Percentiles rank a stretch among this genome's conserved stretches.
Conservation (phyloP, 2,329 filamentous ascomycete species). For the Xylaria hypoxylon region DNA sequence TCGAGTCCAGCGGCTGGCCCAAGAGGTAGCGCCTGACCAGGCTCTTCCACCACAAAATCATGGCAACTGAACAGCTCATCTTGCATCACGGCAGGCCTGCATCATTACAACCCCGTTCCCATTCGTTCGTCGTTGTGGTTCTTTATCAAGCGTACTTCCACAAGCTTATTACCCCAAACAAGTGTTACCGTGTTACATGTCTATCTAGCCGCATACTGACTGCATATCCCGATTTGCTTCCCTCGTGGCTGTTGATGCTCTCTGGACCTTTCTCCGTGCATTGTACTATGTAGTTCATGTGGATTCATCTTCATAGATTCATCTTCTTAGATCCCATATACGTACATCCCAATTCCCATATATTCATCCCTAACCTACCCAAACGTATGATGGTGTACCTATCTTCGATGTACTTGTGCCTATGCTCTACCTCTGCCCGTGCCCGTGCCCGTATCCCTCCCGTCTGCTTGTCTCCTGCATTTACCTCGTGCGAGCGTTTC, state of each 20-base stretch:
- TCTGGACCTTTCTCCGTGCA: conserved; percentile 1
- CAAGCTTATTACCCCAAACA: conserved; percentile 18
- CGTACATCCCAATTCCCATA: not conserved
- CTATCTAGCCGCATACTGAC: conserved; percentile 25
- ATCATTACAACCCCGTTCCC: conserved; percentile 19
- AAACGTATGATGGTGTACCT: not conserved
- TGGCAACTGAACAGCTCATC: conserved; percentile 39
- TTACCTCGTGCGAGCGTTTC: conserved; percentile 27
- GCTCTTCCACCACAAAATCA: conserved; percentile 8
- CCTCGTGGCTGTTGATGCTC: conserved; percentile 18
- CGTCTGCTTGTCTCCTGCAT: conserved; percentile 11
- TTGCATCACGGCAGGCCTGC: conserved; percentile 36
- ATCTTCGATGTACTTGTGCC: too few species aligned
- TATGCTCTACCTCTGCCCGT: not conserved
- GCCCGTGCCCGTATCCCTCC: not conserved
- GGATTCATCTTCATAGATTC: conserved; percentile 1
- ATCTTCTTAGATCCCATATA: not conserved
- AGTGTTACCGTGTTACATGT: conserved; percentile 29
- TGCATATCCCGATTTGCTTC: conserved; percentile 8
- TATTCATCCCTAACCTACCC: conserved; percentile 4
- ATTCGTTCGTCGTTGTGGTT: conserved; percentile 29
- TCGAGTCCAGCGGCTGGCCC: conserved; percentile 23
- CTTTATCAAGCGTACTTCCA: conserved; percentile 3
- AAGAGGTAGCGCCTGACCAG: conserved; percentile 1
- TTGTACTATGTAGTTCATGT: conserved; percentile 18